phyloP scores from a whole-genome alignment of 495 filamentous ascomycete genomes.

The Xylaria intraflava region DNA sequence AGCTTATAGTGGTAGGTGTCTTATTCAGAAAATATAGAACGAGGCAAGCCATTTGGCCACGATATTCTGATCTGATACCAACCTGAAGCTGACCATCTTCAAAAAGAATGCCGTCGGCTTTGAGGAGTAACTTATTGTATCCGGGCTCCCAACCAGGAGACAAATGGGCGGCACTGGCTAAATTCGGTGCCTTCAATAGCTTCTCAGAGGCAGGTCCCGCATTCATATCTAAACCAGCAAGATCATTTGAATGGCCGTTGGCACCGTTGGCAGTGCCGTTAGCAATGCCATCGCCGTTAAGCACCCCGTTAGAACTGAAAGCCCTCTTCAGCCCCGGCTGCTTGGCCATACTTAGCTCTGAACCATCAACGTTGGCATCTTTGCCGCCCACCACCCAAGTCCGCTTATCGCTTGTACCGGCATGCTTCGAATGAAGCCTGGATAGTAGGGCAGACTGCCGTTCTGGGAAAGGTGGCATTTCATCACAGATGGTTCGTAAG shows the following conservation, averaged over 20 bases:
- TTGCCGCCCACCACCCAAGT: slow-evolving; percentile 96
- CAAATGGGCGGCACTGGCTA: slow-evolving; percentile 86
- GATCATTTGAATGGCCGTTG: slow-evolving; percentile 56
- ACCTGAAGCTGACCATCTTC: slow-evolving; percentile 93
- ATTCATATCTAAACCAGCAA: slow-evolving; percentile 74
- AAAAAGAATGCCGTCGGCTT: slow-evolving; percentile 80
- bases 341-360: slow-evolving; percentile 76
- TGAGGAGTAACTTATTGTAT: slow-evolving; percentile 76
- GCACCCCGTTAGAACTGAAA: slow-evolving; percentile 58
- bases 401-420: slow-evolving; percentile 81
- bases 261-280: slow-evolving; percentile 48
- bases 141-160: slow-evolving; percentile 92
- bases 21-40: slow-evolving; percentile 96
- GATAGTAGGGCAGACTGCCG: slow-evolving; percentile 86
- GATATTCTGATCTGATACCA: slow-evolving; percentile 88
- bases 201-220: slow-evolving; percentile 48
- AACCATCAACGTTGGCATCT: slow-evolving; percentile 76
- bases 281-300: slow-evolving; percentile 48
- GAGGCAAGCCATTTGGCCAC: slow-evolving; percentile 85
- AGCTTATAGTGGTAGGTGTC: slow-evolving; percentile 70
- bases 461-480: slow-evolving; percentile 98
- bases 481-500: slow-evolving; percentile 91
- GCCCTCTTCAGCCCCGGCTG: slow-evolving; percentile 77
- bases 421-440: slow-evolving; percentile 87
- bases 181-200: slow-evolving; percentile 63